Evolutionary conservation across 352 stramenopile species (phyloP).

Genomic region (Globisporangium okanoganense): DNA sequence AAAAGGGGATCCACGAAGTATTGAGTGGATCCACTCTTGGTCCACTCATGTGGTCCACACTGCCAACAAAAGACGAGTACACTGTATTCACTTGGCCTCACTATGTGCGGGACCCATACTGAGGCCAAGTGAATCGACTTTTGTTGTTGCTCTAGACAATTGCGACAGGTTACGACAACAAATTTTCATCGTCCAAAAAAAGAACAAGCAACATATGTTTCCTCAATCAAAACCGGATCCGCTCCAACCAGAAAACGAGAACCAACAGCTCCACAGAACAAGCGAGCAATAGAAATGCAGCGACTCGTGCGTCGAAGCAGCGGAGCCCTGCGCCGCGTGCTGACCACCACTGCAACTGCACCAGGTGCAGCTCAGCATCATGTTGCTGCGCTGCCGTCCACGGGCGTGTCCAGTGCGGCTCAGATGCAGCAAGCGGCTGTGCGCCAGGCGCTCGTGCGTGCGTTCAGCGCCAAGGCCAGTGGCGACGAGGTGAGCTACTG

Average conservation of each 20-base stretch:
- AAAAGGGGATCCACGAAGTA: background rate
- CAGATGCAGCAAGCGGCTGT: conserved; percentile 1
- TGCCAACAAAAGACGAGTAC: too few species aligned
- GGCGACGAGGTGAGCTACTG: conserved; percentile 1
- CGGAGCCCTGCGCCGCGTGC: background rate
- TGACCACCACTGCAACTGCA: background rate
- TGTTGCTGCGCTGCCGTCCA: background rate
- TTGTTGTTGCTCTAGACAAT: too few species aligned
- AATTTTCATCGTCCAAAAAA: too few species aligned
- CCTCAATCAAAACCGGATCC: background rate
- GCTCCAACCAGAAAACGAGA: conserved; percentile 1
- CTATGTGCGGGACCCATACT: too few species aligned
- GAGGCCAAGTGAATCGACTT: too few species aligned
- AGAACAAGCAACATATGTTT: too few species aligned
- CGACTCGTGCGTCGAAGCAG: conserved; percentile 7
- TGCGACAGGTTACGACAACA: too few species aligned
- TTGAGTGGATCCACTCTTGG: background rate
- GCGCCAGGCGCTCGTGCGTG: conserved; percentile 7
- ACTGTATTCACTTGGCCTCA: too few species aligned
- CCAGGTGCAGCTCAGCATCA: background rate
- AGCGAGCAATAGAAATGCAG: background rate
- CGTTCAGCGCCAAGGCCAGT: conserved; percentile 19
- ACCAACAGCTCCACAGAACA: conserved; percentile 1
- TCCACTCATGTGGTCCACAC: background rate
- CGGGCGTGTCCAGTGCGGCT: background rate